Evolutionary conservation across 441 rosid genomes (phyloP).

Genomic region (Eutrema salsugineum): DNA sequence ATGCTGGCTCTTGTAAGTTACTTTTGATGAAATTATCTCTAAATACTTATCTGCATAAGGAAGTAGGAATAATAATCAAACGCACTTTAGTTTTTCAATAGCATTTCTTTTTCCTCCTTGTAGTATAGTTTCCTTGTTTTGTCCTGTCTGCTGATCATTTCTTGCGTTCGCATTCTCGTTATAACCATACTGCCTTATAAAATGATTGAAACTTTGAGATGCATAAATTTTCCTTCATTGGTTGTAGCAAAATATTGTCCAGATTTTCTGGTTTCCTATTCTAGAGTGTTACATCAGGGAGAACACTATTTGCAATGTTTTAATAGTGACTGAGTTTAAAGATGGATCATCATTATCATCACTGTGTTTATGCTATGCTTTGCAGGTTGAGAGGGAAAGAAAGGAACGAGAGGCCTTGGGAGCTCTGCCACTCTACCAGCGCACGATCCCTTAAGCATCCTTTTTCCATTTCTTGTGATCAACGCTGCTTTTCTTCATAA

Average conservation of each 20-base stretch:
- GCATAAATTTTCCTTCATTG: background rate
- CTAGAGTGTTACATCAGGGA: background rate
- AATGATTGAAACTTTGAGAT: background rate
- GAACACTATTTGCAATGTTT: background rate
- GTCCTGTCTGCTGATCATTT: background rate
- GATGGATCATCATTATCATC: background rate
- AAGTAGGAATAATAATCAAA: background rate
- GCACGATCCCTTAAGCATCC: slow-evolving; percentile 65
- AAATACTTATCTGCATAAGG: background rate
- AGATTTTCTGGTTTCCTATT: background rate
- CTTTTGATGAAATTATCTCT: background rate
- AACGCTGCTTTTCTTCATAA: slow-evolving; percentile 24
- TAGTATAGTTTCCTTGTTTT: background rate
- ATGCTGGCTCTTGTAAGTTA: slow-evolving; percentile 87
- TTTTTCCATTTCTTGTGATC: background rate
- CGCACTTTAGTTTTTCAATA: background rate
- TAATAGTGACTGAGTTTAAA: background rate
- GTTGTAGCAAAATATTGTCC: background rate
- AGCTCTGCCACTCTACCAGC: slow-evolving; percentile 86
- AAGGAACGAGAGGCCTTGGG: slow-evolving; percentile 88
- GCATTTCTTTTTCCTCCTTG: background rate
- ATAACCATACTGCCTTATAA: background rate
- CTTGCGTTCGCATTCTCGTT: background rate
- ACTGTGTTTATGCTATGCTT: background rate
- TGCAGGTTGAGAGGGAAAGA: slow-evolving; percentile 80